Evolutionary conservation across 192 early-diverging fungal species (phyloP).

Genomic region (Backusella parvicylindrica): DNA sequence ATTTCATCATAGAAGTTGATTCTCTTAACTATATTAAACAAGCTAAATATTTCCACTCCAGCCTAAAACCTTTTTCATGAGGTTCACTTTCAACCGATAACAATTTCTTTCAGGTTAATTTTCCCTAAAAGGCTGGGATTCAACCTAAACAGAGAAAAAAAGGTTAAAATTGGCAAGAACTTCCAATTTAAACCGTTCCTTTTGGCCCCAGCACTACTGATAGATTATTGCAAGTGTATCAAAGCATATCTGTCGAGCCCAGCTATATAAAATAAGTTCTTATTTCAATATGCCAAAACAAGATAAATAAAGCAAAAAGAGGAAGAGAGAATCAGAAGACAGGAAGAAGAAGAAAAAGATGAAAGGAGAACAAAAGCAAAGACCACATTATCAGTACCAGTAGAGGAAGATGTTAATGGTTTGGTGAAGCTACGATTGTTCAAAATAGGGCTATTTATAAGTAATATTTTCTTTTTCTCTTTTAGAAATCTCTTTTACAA

Average conservation of each 20-base stretch:
- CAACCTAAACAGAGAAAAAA: no score
- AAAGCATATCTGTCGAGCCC: constrained; percentile 4
- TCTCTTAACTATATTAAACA: no score
- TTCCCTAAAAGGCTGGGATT: no score
- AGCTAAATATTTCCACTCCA: no score
- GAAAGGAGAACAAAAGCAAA: background rate
- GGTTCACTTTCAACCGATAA: no score
- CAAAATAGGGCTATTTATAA: background rate
- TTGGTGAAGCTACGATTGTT: background rate
- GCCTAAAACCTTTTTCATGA: no score
- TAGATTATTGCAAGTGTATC: constrained; percentile 2
- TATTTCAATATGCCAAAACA: background rate
- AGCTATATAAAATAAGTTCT: background rate
- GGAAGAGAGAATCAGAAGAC: background rate
- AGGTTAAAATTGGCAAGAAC: no score
- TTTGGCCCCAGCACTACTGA: no score
- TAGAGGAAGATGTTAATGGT: background rate
- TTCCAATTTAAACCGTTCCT: no score
- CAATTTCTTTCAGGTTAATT: no score
- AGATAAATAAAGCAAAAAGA: background rate
- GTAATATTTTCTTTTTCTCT: background rate
- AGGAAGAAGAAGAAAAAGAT: background rate
- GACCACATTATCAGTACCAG: background rate
- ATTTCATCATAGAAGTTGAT: no score
- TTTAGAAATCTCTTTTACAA: background rate